Conservation (phyloP, 495 filamentous ascomycete genomes). For the Penicillium manginii region DNA sequence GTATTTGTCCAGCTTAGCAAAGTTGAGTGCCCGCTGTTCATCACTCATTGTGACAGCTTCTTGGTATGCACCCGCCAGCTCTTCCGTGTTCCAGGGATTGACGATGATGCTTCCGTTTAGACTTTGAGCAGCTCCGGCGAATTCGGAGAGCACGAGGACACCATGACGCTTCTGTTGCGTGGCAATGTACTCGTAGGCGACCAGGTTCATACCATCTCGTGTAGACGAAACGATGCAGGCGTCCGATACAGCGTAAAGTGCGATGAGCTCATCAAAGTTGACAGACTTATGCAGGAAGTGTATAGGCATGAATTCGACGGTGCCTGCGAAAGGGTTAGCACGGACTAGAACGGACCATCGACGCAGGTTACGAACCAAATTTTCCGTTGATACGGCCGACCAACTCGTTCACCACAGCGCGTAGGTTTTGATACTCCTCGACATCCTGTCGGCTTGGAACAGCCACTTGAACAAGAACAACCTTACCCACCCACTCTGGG, state of each 20-base stretch:
- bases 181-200: constrained; percentile 97
- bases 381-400: constrained; percentile 94
- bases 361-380: constrained; percentile 61
- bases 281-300: constrained; percentile 97
- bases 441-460: constrained; percentile 94
- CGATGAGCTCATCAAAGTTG: constrained; percentile 88
- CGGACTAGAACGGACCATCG: background rate
- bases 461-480: constrained; percentile 96
- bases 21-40: constrained; percentile 83
- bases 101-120: constrained; percentile 91
- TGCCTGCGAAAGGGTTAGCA: constrained; percentile 51
- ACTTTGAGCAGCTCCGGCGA: constrained; percentile 90
- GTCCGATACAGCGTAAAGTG: constrained; percentile 90
- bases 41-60: constrained; percentile 92
- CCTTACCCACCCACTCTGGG: constrained; percentile 96
- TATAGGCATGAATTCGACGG: constrained; percentile 96
- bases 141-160: constrained; percentile 91
- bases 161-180: constrained; percentile 87
- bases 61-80: constrained; percentile 89
- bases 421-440: constrained; percentile 95
- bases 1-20: constrained; percentile 87
- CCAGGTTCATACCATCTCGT: constrained; percentile 99
- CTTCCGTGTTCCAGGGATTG: constrained; percentile 98
- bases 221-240: constrained; percentile 94
- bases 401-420: constrained; percentile 91